A percentile compares a stretch with the other conserved stretches of the same genome.
Conservation (phyloP, 2,329 filamentous ascomycete species). For the Lomentospora prolificans region DNA sequence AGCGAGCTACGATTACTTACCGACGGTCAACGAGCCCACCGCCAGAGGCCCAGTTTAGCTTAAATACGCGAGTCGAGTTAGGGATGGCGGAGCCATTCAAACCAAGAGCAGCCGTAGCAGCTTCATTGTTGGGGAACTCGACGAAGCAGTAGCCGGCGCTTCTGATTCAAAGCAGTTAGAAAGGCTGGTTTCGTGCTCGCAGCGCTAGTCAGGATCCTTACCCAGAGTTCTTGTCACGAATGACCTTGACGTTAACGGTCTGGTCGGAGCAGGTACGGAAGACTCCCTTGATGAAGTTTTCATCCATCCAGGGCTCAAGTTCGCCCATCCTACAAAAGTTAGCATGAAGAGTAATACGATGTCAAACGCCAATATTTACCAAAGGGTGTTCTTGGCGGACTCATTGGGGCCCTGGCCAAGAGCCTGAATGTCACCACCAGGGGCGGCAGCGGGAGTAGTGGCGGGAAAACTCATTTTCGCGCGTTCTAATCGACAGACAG, state of each 20-base stretch:
- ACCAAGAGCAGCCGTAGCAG: conserved; percentile 81
- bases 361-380: conserved; percentile 27
- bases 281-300: conserved; percentile 94
- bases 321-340: conserved; percentile 77
- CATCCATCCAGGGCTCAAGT: conserved; percentile 97
- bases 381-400: conserved; percentile 47
- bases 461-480: conserved; percentile 13
- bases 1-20: conserved; percentile 34
- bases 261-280: conserved; percentile 85
- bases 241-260: conserved; percentile 97
- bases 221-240: conserved; percentile 98
- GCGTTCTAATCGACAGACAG: background rate
- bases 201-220: conserved; percentile 29
- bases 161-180: conserved; percentile 31
- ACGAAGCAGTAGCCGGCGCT: conserved; percentile 99
- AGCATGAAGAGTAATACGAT: background rate
- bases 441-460: conserved; percentile 10
- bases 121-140: conserved; percentile 74
- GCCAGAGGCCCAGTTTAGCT: conserved; percentile 98
- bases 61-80: conserved; percentile 91
- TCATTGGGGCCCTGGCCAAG: conserved; percentile 26
- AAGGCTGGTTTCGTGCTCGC: background rate
- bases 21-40: conserved; percentile 90
- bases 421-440: conserved; percentile 20
- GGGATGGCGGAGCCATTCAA: conserved; percentile 85